These are phyloP conservation scores for Boletus coccyginus DNA, from an alignment of 768 basidiomycete genomes.

Conservation along the genomic window DNA sequence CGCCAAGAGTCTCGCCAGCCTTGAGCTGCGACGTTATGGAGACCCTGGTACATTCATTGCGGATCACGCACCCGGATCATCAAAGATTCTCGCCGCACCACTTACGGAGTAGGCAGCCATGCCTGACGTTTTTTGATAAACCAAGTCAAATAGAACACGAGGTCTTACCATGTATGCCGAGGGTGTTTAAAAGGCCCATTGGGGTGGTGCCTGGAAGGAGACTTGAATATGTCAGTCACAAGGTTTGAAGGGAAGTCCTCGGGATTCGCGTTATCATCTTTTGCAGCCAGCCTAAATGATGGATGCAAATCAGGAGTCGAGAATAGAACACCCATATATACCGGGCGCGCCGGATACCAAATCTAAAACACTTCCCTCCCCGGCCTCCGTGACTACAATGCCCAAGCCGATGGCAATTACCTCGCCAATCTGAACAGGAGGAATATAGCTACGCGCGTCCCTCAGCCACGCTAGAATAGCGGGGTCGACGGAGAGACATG, in stretches of 20 bases:
- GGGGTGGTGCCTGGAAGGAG: slow-evolving; percentile 56
- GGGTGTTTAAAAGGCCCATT: slow-evolving; percentile 78
- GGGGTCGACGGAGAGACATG: slow-evolving; percentile 81
- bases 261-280: slow-evolving; percentile 57
- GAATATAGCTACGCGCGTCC: slow-evolving; percentile 67
- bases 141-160: background rate
- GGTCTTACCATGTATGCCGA: slow-evolving; percentile 70
- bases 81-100: background rate
- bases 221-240: slow-evolving; percentile 31
- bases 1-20: slow-evolving; percentile 75
- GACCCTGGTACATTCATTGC: slow-evolving; percentile 49
- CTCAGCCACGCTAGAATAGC: slow-evolving; percentile 85
- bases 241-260: background rate
- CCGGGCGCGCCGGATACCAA: slow-evolving; percentile 61
- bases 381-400: slow-evolving; percentile 53
- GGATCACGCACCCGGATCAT: slow-evolving; percentile 1
- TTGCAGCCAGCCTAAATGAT: slow-evolving; percentile 53
- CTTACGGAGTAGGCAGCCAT: slow-evolving; percentile 88
- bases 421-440: slow-evolving; percentile 70
- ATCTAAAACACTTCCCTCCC: slow-evolving; percentile 58
- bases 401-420: slow-evolving; percentile 70
- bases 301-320: background rate
- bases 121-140: slow-evolving; percentile 40
- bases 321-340: slow-evolving; percentile 31
- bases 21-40: slow-evolving; percentile 81